phyloP scores from a whole-genome alignment of 345 rosid genomes.

The Kernera saxatilis region DNA sequence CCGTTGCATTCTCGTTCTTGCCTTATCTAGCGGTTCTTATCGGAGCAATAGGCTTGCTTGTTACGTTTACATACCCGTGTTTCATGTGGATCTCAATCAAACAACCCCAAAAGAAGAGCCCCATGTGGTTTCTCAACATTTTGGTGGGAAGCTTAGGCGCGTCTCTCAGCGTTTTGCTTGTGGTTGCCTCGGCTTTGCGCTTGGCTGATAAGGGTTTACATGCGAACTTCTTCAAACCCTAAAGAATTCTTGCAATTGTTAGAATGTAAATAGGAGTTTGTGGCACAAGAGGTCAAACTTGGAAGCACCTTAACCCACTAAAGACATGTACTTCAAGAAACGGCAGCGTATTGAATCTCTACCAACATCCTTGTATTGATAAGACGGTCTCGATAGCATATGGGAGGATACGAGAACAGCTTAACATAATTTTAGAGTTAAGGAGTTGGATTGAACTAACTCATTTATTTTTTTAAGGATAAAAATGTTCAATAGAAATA shows the following conservation, averaged over 20 bases:
- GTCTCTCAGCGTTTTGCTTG: constrained; percentile 38
- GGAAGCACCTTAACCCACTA: neutral
- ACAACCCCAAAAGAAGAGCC: constrained; percentile 36
- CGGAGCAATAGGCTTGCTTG: constrained; percentile 56
- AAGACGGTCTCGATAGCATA: neutral
- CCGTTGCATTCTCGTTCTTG: constrained; percentile 54
- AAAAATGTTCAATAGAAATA: neutral
- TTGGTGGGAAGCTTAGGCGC: constrained; percentile 48
- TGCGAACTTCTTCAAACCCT: constrained; percentile 58
- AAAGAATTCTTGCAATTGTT: constrained; percentile 9
- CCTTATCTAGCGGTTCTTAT: constrained; percentile 50
- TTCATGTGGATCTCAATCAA: constrained; percentile 67
- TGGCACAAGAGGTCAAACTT: neutral
- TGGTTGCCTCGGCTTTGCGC: constrained; percentile 44
- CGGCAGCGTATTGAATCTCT: neutral
- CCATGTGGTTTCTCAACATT: constrained; percentile 54
- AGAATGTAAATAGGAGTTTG: constrained; percentile 6
- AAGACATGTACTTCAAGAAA: neutral
- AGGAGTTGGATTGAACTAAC: neutral
- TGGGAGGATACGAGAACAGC: neutral
- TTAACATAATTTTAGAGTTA: neutral
- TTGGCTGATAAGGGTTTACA: constrained; percentile 43
- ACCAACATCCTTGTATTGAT: neutral
- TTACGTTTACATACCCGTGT: constrained; percentile 60
- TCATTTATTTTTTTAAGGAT: neutral